Base-by-base conservation (phyloP, 495 filamentous ascomycete genomes). In the Astrocystis sublimbata region DNA sequence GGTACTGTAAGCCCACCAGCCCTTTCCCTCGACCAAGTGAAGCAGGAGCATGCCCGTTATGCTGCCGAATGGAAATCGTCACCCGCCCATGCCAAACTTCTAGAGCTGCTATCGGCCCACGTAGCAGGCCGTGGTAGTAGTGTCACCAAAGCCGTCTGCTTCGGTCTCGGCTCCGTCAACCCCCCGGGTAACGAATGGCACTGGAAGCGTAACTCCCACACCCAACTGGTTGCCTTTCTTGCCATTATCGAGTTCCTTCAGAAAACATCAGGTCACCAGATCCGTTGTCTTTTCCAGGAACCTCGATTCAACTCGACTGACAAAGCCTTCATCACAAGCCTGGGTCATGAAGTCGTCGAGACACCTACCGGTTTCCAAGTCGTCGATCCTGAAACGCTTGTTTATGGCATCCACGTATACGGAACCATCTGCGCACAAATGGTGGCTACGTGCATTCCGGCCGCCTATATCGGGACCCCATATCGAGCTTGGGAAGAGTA, bases 301-400 rank as follows among this genome's bases (percentile, higher is more conserved):
- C 90, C 90, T 6, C 67, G 83, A 64, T 92, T 91, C 75, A 91
- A 85, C 54, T 43, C 70, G 7, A 70, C 81, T 6, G 90, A 93
- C 66, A 79, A 75, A 24, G 65, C 71, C 0, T 88, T 91, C 60
- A 80, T 92, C 40, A 35, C 62, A 0, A 73, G 66, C 10, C 73
- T 87, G 1, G 78, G 77, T 21, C 79, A 89, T 33, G 73, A 74
- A 21, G 81, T 87, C 12, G 79, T 89, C 33, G 65, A 84, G 2
- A 75, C 81, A 35, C 89, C 89, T 0, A 61, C 41, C 0, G 90
- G 77, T 0, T 89, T 91, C 66, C 62, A 78, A 0, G 51, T 73
- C 2, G 79, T 92, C 12, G 78, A 77, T 8, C 58, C 70, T 0
- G 66, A 68, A 1, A 85, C 76, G 2, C 41, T 85, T n/a, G 67